Conservation (phyloP, 371 early-diverging fungal genomes). For the Mortierella sp. region DNA sequence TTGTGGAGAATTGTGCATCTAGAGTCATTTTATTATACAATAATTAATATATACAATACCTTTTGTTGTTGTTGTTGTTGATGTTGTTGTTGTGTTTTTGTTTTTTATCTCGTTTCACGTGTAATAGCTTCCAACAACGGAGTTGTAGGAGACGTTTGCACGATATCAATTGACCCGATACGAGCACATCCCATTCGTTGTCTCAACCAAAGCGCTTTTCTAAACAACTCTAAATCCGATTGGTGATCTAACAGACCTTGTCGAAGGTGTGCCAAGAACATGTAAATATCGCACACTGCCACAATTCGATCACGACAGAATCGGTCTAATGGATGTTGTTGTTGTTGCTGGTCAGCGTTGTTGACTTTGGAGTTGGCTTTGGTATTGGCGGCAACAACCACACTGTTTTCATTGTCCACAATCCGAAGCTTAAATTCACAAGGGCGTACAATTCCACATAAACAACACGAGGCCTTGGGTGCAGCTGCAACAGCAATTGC, state of each 20-base stretch:
- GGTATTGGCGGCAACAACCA: constrained; percentile 45
- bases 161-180: constrained; percentile 43
- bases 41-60: too few relatives aligned
- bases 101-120: not conserved
- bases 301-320: constrained; percentile 91
- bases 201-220: constrained; percentile 22
- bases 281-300: constrained; percentile 93
- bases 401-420: constrained; percentile 47
- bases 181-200: constrained; percentile 47
- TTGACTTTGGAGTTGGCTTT: too few relatives aligned
- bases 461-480: constrained; percentile 24
- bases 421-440: constrained; percentile 48
- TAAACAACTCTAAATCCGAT: constrained; percentile 77
- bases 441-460: constrained; percentile 27
- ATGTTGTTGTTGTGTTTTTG: not conserved
- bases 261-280: constrained; percentile 88
- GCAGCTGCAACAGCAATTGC: not conserved
- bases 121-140: not conserved
- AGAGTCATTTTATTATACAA: too few relatives aligned
- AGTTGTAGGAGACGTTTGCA: not conserved
- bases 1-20: too few relatives aligned
- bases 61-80: too few relatives aligned
- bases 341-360: constrained; percentile 29
- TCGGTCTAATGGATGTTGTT: constrained; percentile 84
- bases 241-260: constrained; percentile 86